A percentile compares a stretch with the other conserved stretches of the same genome.
phyloP scores from a whole-genome alignment of 2,329 filamentous ascomycete species.

The Parastagonospora avenae region DNA sequence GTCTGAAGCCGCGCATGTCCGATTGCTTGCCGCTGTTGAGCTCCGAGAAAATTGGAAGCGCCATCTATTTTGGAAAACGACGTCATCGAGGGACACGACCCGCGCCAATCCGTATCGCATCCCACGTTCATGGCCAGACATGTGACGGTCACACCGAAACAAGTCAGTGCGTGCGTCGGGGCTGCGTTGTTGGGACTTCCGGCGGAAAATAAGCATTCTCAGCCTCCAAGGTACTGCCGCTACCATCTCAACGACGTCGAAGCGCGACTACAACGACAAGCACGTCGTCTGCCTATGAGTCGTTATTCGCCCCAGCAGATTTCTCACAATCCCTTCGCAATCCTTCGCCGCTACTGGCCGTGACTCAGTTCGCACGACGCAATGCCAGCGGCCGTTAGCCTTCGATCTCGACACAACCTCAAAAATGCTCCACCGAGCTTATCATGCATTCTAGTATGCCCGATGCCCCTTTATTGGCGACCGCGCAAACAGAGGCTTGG shows the following conservation, averaged over 20 bases:
- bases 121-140: constrained; percentile 5
- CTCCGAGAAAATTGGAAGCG: neutral
- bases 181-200: constrained; percentile 27
- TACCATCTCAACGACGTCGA: constrained; percentile 23
- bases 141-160: constrained; percentile 26
- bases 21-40: too few relatives aligned
- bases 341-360: constrained; percentile 1
- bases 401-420: constrained; percentile 14
- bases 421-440: constrained; percentile 16
- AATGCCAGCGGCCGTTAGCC: constrained; percentile 2
- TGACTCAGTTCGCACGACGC: constrained; percentile 4
- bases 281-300: constrained; percentile 8
- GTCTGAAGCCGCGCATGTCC: too few relatives aligned
- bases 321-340: neutral
- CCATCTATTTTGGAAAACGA: neutral
- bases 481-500: constrained; percentile 31
- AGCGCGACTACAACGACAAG: constrained; percentile 9
- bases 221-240: constrained; percentile 25
- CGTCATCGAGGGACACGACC: neutral
- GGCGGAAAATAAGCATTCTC: constrained; percentile 34
- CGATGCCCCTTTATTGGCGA: constrained; percentile 36
- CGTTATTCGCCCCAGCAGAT: constrained; percentile 3
- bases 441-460: constrained; percentile 19
- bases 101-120: neutral
- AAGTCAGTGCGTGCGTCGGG: constrained; percentile 22